phyloP scores from a whole-genome alignment of 371 early-diverging fungal genomes.

The Blakeslea trispora region DNA sequence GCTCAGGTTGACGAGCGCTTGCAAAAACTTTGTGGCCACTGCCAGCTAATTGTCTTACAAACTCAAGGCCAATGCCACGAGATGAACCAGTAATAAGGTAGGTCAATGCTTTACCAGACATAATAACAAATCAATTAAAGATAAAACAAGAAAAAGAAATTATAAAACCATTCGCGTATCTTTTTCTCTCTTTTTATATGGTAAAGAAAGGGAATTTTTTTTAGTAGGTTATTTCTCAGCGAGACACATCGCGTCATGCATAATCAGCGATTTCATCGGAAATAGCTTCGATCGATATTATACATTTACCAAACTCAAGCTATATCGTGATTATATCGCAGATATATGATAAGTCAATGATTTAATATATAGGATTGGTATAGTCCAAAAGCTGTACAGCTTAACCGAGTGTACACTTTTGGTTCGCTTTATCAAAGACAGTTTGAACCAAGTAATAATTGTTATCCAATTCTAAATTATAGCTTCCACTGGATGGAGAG shows the following conservation, averaged over 20 bases:
- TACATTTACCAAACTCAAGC: background rate
- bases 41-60: conserved; percentile 30
- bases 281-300: background rate
- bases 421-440: conserved; percentile 39
- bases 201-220: too few relatives aligned
- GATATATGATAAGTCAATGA: too few relatives aligned
- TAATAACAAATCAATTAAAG: background rate
- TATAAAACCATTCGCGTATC: background rate
- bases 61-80: conserved; percentile 40
- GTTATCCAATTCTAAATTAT: conserved; percentile 40
- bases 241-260: background rate
- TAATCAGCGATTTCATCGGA: background rate
- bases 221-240: background rate
- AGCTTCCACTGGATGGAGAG: conserved; percentile 30
- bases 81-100: conserved; percentile 38
- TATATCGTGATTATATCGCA: too few relatives aligned
- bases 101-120: conserved; percentile 16
- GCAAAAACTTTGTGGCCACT: conserved; percentile 35
- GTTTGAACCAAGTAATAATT: conserved; percentile 53
- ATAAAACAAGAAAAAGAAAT: background rate
- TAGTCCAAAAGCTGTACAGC: background rate
- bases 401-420: conserved; percentile 36
- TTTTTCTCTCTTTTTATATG: background rate
- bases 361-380: background rate
- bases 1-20: conserved; percentile 27